These are phyloP conservation scores for Elongisporangium prolatum DNA, from an alignment of 352 stramenopile genomes.

Conservation along the genomic window DNA sequence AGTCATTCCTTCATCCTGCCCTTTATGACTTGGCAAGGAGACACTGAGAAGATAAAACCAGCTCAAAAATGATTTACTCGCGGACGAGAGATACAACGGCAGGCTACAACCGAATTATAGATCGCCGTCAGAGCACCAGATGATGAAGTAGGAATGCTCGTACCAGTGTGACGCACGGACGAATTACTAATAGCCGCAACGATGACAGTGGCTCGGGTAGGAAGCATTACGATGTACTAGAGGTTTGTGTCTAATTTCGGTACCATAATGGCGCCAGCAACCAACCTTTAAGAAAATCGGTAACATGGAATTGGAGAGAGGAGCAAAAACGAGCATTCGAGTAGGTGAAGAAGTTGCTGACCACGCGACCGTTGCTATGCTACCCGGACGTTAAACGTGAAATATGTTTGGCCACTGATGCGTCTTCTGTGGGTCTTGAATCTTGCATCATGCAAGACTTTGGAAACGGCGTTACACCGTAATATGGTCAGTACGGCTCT, in stretches of 20 bases:
- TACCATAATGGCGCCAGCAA: neutral
- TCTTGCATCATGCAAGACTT: conserved; percentile 1
- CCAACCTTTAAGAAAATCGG: conserved; percentile 1
- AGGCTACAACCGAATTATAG: too few species aligned
- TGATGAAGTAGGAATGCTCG: too few species aligned
- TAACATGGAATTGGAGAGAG: neutral
- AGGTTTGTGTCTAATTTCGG: conserved; percentile 5
- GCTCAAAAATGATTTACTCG: conserved; percentile 2
- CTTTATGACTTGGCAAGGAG: conserved; percentile 1
- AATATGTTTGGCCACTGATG: conserved; percentile 2
- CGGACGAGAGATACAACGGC: conserved; percentile 6
- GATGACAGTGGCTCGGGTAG: neutral
- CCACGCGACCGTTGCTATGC: too few species aligned
- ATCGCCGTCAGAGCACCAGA: too few species aligned
- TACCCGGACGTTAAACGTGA: neutral
- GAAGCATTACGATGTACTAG: conserved; percentile 2
- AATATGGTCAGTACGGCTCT: conserved; percentile 17
- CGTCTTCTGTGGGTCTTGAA: neutral
- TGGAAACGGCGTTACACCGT: conserved; percentile 7
- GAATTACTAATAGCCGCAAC: too few species aligned
- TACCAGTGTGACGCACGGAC: too few species aligned
- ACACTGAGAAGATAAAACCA: neutral
- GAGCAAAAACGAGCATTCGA: too few species aligned
- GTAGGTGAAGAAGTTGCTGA: too few species aligned
- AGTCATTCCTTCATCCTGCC: neutral